Conservation (phyloP, 2,329 filamentous ascomycete genomes). For the Trichoderma sp. region DNA sequence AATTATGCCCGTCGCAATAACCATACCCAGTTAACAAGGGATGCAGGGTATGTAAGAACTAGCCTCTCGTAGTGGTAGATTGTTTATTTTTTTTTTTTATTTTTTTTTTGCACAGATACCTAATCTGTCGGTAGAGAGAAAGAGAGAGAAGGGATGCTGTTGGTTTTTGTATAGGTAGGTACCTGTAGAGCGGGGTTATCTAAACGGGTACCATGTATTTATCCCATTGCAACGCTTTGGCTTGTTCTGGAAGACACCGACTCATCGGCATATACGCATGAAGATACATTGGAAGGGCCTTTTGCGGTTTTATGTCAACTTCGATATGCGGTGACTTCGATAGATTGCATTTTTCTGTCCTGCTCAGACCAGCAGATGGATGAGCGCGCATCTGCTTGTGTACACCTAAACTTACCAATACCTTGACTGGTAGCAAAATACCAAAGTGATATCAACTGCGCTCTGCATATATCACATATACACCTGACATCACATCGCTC, state of each 20-base stretch:
- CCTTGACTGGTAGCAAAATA: background rate
- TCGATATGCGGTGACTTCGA: background rate
- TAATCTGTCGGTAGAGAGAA: background rate
- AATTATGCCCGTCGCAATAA: background rate
- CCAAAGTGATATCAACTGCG: background rate
- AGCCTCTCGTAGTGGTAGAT: background rate
- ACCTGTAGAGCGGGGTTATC: background rate
- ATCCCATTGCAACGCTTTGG: background rate
- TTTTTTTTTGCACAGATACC: no score
- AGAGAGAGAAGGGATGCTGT: background rate
- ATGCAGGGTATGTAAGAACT: conserved; percentile 15
- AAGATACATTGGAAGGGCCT: background rate
- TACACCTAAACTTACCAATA: background rate
- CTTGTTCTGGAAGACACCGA: background rate
- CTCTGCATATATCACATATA: background rate
- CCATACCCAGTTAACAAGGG: background rate
- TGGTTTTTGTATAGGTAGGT: background rate
- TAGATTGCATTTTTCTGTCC: background rate
- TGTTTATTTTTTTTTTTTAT: no score
- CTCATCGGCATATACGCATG: background rate
- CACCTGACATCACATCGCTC: background rate
- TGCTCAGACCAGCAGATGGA: background rate
- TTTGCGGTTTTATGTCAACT: background rate
- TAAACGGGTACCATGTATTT: background rate
- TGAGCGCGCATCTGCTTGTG: background rate